Base-by-base conservation (phyloP, 1,284 basidiomycete genomes). In the Omphalotus olearius region DNA sequence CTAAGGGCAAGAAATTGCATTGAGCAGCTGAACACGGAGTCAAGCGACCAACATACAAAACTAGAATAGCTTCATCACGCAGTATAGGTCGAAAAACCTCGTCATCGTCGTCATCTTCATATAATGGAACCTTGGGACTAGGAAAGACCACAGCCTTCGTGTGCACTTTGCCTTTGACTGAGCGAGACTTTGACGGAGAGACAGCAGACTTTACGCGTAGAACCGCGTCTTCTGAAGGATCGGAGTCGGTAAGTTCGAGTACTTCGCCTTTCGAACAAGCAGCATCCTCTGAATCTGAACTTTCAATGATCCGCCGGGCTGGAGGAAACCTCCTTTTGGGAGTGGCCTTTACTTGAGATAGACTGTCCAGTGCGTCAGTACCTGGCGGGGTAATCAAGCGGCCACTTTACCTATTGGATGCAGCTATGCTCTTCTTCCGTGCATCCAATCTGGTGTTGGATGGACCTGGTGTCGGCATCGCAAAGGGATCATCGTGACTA, bases 11-110 rank as follows among this genome's bases (percentile, higher is more conserved):
- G 37, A 50, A 2, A 10, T 9, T 17, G 18, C 13, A 33, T 38
- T 26, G 6, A 41, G 7, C 2, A 35, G 16, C 13, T 9, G 18
- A 9, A 13, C 35, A 10, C 2, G 16, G 11, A 39, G 3, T 16
- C 14, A 45, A 37, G 40, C 28, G 28, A 23, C 3, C 16, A 20
- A 61, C 79, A 55, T 59, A 82, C 77, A 79, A 60, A 14, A 70
- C 61, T 18, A 82, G 67, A 38, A 79, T 71, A 4, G 72, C 71
- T 14, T 69, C 72, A 47, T 75, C 73, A 51, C 14, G 33, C 4
- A 25, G 39, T 17, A 26, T 39, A 13, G n/a, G 45, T 36, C 40
- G 17, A 18, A 30, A 48, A 35, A 42, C 43, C 25, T 55, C 57
- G 9, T 49, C 47, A 23, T 68, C 65, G 13, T 65, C 61, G 42